These are phyloP conservation scores for Suillus americanus DNA, from an alignment of 768 basidiomycete species.

Conservation along the genomic window DNA sequence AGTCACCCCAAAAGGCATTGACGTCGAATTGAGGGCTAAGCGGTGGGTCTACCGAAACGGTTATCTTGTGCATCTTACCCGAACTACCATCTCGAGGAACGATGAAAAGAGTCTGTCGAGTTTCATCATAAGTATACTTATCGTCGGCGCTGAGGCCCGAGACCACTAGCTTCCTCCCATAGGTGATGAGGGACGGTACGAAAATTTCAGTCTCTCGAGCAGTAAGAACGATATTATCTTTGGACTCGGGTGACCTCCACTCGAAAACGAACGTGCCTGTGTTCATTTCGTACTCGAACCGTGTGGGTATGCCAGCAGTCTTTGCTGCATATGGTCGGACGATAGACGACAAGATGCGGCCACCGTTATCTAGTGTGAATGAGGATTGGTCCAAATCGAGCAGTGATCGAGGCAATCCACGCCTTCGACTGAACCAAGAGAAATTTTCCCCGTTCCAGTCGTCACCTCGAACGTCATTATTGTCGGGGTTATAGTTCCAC, in stretches of 20 bases:
- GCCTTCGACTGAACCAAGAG: slow-evolving; percentile 80
- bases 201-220: slow-evolving; percentile 84
- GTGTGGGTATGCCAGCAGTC: slow-evolving; percentile 79
- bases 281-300: slow-evolving; percentile 76
- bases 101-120: slow-evolving; percentile 74
- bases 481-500: slow-evolving; percentile 94
- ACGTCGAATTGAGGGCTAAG: slow-evolving; percentile 49
- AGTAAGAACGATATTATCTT: slow-evolving; percentile 25
- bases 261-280: slow-evolving; percentile 64
- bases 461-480: slow-evolving; percentile 78
- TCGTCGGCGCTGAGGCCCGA: slow-evolving; percentile 53
- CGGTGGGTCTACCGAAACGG: slow-evolving; percentile 57
- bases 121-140: slow-evolving; percentile 56
- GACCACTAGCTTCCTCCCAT: slow-evolving; percentile 57
- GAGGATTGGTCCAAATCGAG: slow-evolving; percentile 61
- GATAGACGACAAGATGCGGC: slow-evolving; percentile 69
- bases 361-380: slow-evolving; percentile 80
- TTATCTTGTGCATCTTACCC: slow-evolving; percentile 48
- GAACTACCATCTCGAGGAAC: slow-evolving; percentile 44
- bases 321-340: slow-evolving; percentile 93
- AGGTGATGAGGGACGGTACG: slow-evolving; percentile 62
- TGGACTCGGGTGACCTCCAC: slow-evolving; percentile 46
- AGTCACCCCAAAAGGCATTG: slow-evolving; percentile 71
- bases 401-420: slow-evolving; percentile 54
- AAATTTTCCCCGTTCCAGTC: slow-evolving; percentile 98